Evolutionary conservation across 2,329 filamentous ascomycete genomes (phyloP).

Genomic region (Anthostomella pinea): DNA sequence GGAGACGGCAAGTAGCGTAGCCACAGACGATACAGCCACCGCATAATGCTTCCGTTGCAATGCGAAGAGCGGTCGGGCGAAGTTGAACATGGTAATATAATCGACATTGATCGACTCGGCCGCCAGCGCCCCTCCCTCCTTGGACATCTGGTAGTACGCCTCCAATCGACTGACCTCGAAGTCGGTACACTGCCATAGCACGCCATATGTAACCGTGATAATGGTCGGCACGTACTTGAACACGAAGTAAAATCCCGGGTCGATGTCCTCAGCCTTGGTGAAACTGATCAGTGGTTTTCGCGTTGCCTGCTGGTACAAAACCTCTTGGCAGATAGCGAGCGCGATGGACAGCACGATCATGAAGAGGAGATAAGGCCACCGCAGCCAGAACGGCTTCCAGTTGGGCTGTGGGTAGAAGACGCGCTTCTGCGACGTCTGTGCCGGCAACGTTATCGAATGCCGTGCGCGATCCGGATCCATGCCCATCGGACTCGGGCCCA

Average conservation of each 20-base stretch:
- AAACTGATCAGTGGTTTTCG: slow-evolving; percentile 49
- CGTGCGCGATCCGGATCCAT: slow-evolving; percentile 31
- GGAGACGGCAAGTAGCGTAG: slow-evolving; percentile 63
- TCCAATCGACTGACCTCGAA: slow-evolving; percentile 66
- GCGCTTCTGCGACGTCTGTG: slow-evolving; percentile 40
- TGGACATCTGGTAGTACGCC: slow-evolving; percentile 64
- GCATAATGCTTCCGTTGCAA: slow-evolving; percentile 63
- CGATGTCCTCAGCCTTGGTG: slow-evolving; percentile 46
- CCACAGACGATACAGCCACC: slow-evolving; percentile 63
- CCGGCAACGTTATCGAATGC: slow-evolving; percentile 37
- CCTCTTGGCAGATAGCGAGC: slow-evolving; percentile 52
- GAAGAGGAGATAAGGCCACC: slow-evolving; percentile 55
- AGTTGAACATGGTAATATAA: slow-evolving; percentile 67
- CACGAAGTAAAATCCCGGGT: slow-evolving; percentile 53
- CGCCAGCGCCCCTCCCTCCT: slow-evolving; percentile 56
- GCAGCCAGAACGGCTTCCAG: slow-evolving; percentile 66
- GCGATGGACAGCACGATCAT: slow-evolving; percentile 53
- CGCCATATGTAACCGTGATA: slow-evolving; percentile 58
- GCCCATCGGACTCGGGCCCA: slow-evolving; percentile 37
- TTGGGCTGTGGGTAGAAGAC: slow-evolving; percentile 62
- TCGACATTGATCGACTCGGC: slow-evolving; percentile 70
- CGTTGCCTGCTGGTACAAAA: slow-evolving; percentile 50
- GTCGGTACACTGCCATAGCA: slow-evolving; percentile 65
- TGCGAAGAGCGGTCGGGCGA: slow-evolving; percentile 62
- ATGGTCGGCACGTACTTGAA: slow-evolving; percentile 64